Evolutionary conservation across 1,284 basidiomycete genomes (phyloP).

Genomic region (Flammula alnicola): DNA sequence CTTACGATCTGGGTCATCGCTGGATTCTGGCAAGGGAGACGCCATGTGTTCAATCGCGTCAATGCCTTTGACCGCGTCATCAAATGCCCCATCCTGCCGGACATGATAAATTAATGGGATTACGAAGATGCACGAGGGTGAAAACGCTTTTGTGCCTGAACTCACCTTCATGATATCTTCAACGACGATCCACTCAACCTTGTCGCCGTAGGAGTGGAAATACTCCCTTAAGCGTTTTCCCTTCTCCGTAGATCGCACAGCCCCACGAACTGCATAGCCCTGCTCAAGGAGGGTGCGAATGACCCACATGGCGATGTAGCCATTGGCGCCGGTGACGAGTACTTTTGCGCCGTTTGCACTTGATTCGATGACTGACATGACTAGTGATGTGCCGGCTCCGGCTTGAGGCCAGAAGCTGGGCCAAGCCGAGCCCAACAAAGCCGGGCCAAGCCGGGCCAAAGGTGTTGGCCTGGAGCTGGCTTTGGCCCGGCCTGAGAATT

Average conservation of each 20-base stretch:
- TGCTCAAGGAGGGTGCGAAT: slow-evolving; percentile 44
- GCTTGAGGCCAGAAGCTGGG: no score
- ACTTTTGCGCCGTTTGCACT: slow-evolving; percentile 28
- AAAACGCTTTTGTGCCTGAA: not conserved
- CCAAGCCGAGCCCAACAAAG: no score
- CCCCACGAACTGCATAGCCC: slow-evolving; percentile 43
- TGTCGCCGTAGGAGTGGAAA: slow-evolving; percentile 32
- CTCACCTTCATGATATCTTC: slow-evolving; percentile 20
- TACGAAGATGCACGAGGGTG: not conserved
- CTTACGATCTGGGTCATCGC: slow-evolving; percentile 33
- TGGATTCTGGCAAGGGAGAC: slow-evolving; percentile 47
- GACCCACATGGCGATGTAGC: slow-evolving; percentile 43
- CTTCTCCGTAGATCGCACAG: slow-evolving; percentile 46
- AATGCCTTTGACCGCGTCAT: slow-evolving; percentile 70
- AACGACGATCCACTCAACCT: slow-evolving; percentile 18
- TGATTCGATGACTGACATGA: not conserved
- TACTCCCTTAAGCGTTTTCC: slow-evolving; percentile 41
- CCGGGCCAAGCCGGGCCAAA: no score
- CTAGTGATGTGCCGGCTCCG: no score
- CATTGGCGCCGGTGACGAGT: slow-evolving; percentile 46
- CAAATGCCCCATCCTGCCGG: slow-evolving; percentile 60
- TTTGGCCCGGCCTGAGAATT: no score
- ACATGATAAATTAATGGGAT: not conserved
- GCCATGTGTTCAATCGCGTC: slow-evolving; percentile 66
- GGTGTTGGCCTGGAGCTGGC: no score